These are phyloP conservation scores for Candida nemodendra DNA, from an alignment of 805 yeast species.

Conservation along the genomic window DNA sequence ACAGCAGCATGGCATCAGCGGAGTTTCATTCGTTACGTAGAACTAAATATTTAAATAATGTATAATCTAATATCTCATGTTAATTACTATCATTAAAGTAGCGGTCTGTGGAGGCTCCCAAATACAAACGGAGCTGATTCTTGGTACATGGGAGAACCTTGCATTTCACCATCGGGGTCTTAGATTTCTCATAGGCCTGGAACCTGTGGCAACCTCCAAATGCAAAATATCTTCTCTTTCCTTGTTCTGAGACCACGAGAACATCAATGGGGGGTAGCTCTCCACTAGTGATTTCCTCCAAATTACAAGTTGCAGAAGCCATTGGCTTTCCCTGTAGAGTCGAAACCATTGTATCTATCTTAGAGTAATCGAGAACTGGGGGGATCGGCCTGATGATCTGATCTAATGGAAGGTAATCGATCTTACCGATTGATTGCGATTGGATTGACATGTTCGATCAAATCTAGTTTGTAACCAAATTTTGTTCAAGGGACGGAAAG, in stretches of 20 bases:
- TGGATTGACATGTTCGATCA: constrained; percentile 77
- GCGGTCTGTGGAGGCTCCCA: constrained; percentile 65
- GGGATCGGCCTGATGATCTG: constrained; percentile 79
- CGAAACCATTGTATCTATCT: constrained; percentile 77
- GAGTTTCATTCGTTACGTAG: too few species aligned
- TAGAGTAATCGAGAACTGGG: constrained; percentile 73
- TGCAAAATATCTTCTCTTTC: constrained; percentile 66
- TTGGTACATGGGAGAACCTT: constrained; percentile 75
- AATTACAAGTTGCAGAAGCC: constrained; percentile 57
- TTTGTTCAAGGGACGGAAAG: too few species aligned
- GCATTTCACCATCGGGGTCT: constrained; percentile 56
- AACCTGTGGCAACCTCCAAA: constrained; percentile 91
- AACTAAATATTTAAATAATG: too few species aligned
- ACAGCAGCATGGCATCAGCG: too few species aligned
- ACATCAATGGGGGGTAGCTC: constrained; percentile 85
- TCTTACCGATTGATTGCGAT: constrained; percentile 50
- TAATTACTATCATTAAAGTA: constrained; percentile 34
- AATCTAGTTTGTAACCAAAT: too few species aligned
- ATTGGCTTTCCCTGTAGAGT: constrained; percentile 63
- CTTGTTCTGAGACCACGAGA: constrained; percentile 61
- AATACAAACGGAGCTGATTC: constrained; percentile 61
- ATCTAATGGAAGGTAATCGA: constrained; percentile 60
- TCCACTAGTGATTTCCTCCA: constrained; percentile 52
- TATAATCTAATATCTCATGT: too few species aligned
- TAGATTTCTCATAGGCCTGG: constrained; percentile 73